These are phyloP conservation scores for Evernia prunastri DNA, from an alignment of 495 filamentous ascomycete species.

Conservation along the genomic window DNA sequence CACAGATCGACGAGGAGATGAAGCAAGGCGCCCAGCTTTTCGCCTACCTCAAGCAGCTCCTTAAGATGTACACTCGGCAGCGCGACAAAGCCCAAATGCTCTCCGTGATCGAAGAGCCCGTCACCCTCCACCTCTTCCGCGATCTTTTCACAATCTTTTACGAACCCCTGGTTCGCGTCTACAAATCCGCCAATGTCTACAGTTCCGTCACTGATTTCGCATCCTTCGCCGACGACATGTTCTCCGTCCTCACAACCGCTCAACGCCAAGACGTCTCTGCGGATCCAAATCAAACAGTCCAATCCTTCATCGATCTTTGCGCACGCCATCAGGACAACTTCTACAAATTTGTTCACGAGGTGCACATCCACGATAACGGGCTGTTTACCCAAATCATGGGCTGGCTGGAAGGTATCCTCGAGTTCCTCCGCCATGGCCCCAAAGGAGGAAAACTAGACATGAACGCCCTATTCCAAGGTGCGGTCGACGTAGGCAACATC, in stretches of 20 bases:
- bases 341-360: slow-evolving; percentile 98
- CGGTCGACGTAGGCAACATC: slow-evolving; percentile 57
- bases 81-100: slow-evolving; percentile 98
- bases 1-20: slow-evolving; percentile 65
- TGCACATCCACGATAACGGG: slow-evolving; percentile 95
- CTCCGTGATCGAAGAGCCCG: slow-evolving; percentile 87
- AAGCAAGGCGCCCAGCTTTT: slow-evolving; percentile 83
- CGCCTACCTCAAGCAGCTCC: slow-evolving; percentile 86
- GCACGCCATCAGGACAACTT: slow-evolving; percentile 92
- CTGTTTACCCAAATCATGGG: slow-evolving; percentile 93
- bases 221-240: slow-evolving; percentile 83
- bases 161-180: slow-evolving; percentile 90
- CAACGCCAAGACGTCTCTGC: slow-evolving; percentile 87
- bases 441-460: slow-evolving; percentile 76
- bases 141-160: slow-evolving; percentile 99
- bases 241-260: slow-evolving; percentile 78
- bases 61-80: slow-evolving; percentile 87
- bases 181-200: slow-evolving; percentile 98
- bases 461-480: slow-evolving; percentile 82
- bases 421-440: slow-evolving; percentile 84
- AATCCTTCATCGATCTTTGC: slow-evolving; percentile 95
- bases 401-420: slow-evolving; percentile 95
- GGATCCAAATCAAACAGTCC: slow-evolving; percentile 98
- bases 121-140: slow-evolving; percentile 85
- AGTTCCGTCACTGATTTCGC: slow-evolving; percentile 94